Base-by-base conservation (phyloP, 306 rosid species). In the Dalbergia cochinchinensis region DNA sequence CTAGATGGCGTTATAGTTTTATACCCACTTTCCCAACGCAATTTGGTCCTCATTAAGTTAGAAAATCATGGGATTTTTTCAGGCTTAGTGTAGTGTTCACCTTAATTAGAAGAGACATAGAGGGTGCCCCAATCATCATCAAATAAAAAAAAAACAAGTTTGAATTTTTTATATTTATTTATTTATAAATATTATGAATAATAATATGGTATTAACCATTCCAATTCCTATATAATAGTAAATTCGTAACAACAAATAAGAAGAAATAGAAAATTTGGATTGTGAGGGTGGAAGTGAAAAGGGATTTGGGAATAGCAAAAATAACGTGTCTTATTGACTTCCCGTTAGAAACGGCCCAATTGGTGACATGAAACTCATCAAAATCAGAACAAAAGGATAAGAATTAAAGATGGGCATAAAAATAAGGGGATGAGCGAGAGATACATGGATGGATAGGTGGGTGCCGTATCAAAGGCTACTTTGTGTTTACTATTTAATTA, bases 261-360 rank as follows among this genome's bases (percentile, higher is more conserved):
- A 76, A 35, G 13, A 64, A 60, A 74, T 42, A 62, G 79, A 62
- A 77, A 54, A 54, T 26, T 5, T 4, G 57, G 6, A 5, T 59
- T 77, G 59, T 66, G 75, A 67, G 68, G 82, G 50, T 68, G 68
- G 68, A 78, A 45, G 58, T 15, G 69, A 58, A 78, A 48, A 57
- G 44, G 22, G 22, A 3, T 26, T 66, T 69, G 67, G 50, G 58
- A 77, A 57, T 70, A 48, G 83, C 65, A 79, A 79, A 70, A 70
- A 71, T 69, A 78, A 78, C 82, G 60, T 69, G 66, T 69, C 69
- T 10, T 51, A 66, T 54, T 77, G 81, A 77, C 81, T 78, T 68
- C 18, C 64, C 77, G 77, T 70, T 60, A 59, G 62, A 69, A 78
- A 68, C 39, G 61, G 82, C 57, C 76, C 62, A 69, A 69, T 69